Evolutionary conservation across 2,329 filamentous ascomycete species (phyloP), one percentile per base, ranked within the genome.

Genomic region (Sarocladium kiliense): DNA sequence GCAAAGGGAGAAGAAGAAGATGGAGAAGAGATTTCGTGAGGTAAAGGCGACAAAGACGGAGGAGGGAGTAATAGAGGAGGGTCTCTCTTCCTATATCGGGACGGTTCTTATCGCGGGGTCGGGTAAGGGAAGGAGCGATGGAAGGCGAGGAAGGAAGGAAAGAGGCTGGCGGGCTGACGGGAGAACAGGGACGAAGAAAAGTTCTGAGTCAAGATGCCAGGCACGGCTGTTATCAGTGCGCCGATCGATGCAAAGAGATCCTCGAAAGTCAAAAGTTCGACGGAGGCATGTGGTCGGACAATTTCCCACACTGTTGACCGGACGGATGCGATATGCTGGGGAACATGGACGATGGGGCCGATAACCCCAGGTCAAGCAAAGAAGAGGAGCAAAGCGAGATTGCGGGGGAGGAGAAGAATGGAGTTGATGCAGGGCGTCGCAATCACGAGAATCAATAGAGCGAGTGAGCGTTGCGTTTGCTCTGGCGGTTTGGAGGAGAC

Each of bases 41-140:
- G 39, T 6, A 44, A 23, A 36, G 30, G 30, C 26, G 27, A 14
- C 21, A 23, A 18, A 14, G 39, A 44, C 39, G 18, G 23, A 39
- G n/a, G 47, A 34, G 12, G 30, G 30, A 36, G 27, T 12, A n/a
- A n/a, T n/a, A 21, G 25, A 19, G n/a, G 47, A 36, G n/a, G 12
- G 47, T 51, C 4, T 16, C 27, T 34, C n/a, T 51, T 51, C 47
- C 47, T 51, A 51, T 51, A 51, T 36, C 47, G 47, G 47, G 47
- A 47, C 6, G 27, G 26, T 51, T n/a, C 47, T 51, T 51, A 51
- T 51, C 47, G 47, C 47, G 30, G 47, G 47, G 47, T 47, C 25
- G 44, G 21, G 10, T 26, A 16, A 47, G 44, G 44, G 44, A 26
- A 47, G n/a, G 44, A 21, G 25, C 44, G 47, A 51, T n/a, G 23